Conservation (phyloP, 805 yeast genomes). For the Nematodospora valgi region DNA sequence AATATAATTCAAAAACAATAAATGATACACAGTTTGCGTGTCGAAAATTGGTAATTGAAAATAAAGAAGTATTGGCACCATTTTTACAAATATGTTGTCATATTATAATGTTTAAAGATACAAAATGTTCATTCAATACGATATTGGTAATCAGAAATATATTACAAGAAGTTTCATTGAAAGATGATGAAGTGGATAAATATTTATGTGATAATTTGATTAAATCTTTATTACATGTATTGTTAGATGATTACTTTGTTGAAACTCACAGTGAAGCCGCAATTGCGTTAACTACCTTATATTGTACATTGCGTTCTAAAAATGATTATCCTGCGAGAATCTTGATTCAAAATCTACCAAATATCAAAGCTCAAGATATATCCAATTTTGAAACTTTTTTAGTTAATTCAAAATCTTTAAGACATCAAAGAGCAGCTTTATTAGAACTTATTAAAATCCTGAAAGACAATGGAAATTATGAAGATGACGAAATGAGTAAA, state of each 20-base stretch:
- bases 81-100: slow-evolving; percentile 72
- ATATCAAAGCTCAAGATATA: slow-evolving; percentile 53
- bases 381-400: slow-evolving; percentile 62
- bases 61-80: slow-evolving; percentile 70
- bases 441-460: slow-evolving; percentile 70
- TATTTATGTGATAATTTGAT: slow-evolving; percentile 63
- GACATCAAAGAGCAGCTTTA: slow-evolving; percentile 79
- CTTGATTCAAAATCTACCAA: slow-evolving; percentile 51
- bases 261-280: slow-evolving; percentile 93
- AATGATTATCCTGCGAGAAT: slow-evolving; percentile 66
- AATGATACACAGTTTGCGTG: slow-evolving; percentile 62
- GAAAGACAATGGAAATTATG: slow-evolving; percentile 31
- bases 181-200: slow-evolving; percentile 72
- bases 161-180: slow-evolving; percentile 62
- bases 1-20: slow-evolving; percentile 52
- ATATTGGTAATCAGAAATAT: slow-evolving; percentile 75
- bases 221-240: slow-evolving; percentile 62
- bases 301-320: slow-evolving; percentile 67
- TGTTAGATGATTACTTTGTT: slow-evolving; percentile 70
- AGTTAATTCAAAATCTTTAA: slow-evolving; percentile 60
- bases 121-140: slow-evolving; percentile 89
- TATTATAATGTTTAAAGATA: slow-evolving; percentile 78
- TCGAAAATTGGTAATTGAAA: slow-evolving; percentile 61
- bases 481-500: slow-evolving; percentile 41
- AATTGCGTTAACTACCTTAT: slow-evolving; percentile 77